Evolutionary conservation across 371 early-diverging fungal species (phyloP).

Genomic region (Thermomucor indicae-seudaticae): DNA sequence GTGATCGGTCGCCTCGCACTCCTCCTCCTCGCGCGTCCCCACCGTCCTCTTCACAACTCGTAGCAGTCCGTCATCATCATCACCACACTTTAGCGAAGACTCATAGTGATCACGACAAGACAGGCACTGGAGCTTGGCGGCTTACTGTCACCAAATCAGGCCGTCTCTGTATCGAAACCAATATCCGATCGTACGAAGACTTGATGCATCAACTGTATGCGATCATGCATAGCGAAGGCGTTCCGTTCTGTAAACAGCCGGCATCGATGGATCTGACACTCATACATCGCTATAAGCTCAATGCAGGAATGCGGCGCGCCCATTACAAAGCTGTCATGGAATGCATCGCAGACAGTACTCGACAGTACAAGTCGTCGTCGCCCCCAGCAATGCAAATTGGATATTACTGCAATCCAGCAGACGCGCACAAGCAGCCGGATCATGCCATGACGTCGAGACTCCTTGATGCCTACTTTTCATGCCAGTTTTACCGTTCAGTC

Average conservation of each 20-base stretch:
- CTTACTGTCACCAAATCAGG: constrained; percentile 11
- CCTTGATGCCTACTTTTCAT: constrained; percentile 29
- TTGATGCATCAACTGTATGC: constrained; percentile 8
- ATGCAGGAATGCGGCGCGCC: constrained; percentile 6
- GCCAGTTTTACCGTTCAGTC: constrained; percentile 23
- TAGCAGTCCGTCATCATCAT: too few relatives aligned
- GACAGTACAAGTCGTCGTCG: not conserved
- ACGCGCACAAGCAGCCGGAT: too few relatives aligned
- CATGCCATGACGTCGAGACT: constrained; percentile 10
- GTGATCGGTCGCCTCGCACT: not conserved
- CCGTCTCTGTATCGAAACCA: constrained; percentile 16
- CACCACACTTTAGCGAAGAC: too few relatives aligned
- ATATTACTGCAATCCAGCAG: not conserved
- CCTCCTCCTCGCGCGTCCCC: not conserved
- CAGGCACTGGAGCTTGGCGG: not conserved
- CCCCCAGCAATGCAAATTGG: not conserved
- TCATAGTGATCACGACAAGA: too few relatives aligned
- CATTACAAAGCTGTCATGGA: constrained; percentile 10
- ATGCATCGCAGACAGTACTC: too few relatives aligned
- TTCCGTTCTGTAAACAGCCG: constrained; percentile 4
- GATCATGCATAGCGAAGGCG: not conserved
- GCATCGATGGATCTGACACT: not conserved
- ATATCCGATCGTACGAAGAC: constrained; percentile 16
- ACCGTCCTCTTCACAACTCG: not conserved
- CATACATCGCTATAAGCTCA: constrained; percentile 3